Evolutionary conservation across 495 filamentous ascomycete genomes (phyloP), one percentile per base, ranked within the genome.

Genomic region (Penicillium goetzii): DNA sequence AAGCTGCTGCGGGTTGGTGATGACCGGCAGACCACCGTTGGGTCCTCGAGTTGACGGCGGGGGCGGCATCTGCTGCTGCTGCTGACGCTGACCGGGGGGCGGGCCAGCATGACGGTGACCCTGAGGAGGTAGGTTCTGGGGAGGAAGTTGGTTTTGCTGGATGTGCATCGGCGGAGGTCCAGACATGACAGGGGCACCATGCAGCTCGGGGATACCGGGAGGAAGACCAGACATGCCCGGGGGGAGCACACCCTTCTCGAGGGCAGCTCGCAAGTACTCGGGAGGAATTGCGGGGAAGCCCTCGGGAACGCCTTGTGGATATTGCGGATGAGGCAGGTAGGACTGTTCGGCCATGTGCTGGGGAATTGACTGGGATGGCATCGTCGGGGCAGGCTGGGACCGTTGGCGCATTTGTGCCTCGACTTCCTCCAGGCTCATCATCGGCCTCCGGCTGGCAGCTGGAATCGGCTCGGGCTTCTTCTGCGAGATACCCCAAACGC

Each of bases 401-500:
- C 92, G 90, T 14, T 86, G 83, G 40, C 92, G 86, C 83, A 99
- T 90, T 67, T 92, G 88, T 36, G 95, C 96, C 79, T 99, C 95
- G 17, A 99, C 95, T 76, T 98, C 95, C 72, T 98, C 95, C 61
- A 99, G 71, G 68, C 92, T 97, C 89, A 99, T 86, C 83, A 98
- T 90, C 36, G 55, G 21, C 79, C 92, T 97, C 70, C 63, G 69
- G 32, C 25, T 63, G 17, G 61, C 38, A 36, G 66, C 62, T n/a
- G 73, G 66, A 40, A 32, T 60, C 23, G 67, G 68, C 34, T 76
- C 76, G 10, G 78, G 71, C 32, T 80, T 77, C 68, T 88, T 85
- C 74, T 89, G 89, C 19, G 89, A 84, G 59, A 90, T 84, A 11
- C 90, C 91, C 96, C 95, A 99, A 17, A 99, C 85, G 57, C 88